These are phyloP conservation scores for Alopecurus myosuroides DNA, from an alignment of 176 grass and related monocot species.

Conservation along the genomic window DNA sequence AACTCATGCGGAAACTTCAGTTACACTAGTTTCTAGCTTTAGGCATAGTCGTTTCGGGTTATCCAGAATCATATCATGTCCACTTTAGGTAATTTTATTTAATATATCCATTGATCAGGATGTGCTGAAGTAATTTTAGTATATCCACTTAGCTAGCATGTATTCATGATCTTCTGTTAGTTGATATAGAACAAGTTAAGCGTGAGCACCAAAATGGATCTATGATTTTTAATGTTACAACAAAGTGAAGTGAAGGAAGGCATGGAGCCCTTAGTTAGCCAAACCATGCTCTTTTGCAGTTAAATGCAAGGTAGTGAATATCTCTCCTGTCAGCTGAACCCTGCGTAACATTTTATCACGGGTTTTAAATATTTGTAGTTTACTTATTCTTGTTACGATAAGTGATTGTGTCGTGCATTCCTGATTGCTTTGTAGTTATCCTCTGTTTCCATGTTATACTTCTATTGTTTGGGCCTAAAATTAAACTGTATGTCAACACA, in stretches of 20 bases:
- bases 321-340: neutral
- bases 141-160: neutral
- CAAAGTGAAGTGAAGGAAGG: neutral
- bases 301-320: neutral
- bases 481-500: slow-evolving; percentile 24
- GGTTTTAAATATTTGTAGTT: neutral
- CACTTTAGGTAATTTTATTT: neutral
- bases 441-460: neutral
- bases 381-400: neutral
- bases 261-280: too few species aligned
- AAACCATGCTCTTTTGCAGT: neutral
- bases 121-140: neutral
- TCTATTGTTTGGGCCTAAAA: neutral
- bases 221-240: neutral
- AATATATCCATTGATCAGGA: neutral
- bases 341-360: neutral
- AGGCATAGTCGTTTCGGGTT: neutral
- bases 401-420: neutral
- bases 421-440: neutral
- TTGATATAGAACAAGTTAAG: neutral
- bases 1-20: neutral
- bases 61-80: neutral
- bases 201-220: neutral
- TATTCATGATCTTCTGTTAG: neutral
- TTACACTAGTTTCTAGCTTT: neutral